phyloP scores from a whole-genome alignment of 2,329 filamentous ascomycete species.

The Juglanconis juglandina region DNA sequence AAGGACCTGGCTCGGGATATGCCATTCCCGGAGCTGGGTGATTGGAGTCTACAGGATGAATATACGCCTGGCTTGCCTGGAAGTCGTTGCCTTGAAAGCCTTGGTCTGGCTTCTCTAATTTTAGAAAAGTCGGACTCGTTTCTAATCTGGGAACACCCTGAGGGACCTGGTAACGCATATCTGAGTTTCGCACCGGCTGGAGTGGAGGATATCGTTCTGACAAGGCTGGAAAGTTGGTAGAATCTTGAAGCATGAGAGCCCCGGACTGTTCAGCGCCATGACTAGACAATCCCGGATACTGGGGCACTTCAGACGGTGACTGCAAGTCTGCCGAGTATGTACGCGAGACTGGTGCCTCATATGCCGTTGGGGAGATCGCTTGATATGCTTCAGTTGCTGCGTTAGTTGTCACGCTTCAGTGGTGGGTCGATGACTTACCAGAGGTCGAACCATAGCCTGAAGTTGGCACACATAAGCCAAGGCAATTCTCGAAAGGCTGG shows the following conservation, averaged over 20 bases:
- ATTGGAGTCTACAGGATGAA: background rate
- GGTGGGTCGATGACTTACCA: constrained; percentile 1
- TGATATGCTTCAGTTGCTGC: constrained; percentile 6
- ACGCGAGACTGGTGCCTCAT: constrained; percentile 2
- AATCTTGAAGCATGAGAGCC: constrained; percentile 1
- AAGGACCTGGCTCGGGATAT: background rate
- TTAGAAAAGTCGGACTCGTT: constrained; percentile 21
- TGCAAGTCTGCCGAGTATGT: constrained; percentile 10
- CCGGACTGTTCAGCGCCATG: constrained; percentile 13
- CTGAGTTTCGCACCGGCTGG: constrained; percentile 7
- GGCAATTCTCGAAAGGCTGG: background rate
- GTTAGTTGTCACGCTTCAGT: background rate
- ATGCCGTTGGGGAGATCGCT: constrained; percentile 1
- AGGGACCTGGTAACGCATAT: constrained; percentile 19
- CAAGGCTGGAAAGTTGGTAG: constrained; percentile 16
- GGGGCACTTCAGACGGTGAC: background rate
- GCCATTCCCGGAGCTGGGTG: background rate
- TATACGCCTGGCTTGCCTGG: background rate
- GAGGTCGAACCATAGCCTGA: constrained; percentile 1
- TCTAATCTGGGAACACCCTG: constrained; percentile 26
- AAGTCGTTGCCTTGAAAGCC: constrained; percentile 3
- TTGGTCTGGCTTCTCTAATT: constrained; percentile 21
- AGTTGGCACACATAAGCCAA: constrained; percentile 1
- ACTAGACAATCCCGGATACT: constrained; percentile 7
- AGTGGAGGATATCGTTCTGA: constrained; percentile 9